Percentiles rank a stretch among this genome's conserved stretches.
Evolutionary conservation across 129 eudicot species (phyloP).

Genomic region (Lactuca sativa): DNA sequence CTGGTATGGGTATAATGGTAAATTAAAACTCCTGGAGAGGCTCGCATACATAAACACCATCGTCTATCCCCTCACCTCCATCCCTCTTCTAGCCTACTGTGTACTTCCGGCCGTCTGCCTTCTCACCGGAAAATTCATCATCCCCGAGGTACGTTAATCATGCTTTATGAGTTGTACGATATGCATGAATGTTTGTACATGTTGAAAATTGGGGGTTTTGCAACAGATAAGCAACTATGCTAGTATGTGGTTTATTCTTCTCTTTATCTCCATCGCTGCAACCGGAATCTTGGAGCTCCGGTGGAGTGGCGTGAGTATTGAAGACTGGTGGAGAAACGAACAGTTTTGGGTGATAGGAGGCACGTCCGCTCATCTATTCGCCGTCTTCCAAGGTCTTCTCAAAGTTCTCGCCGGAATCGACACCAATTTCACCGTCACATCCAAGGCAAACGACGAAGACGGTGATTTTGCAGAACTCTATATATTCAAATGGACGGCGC

Average conservation of each 20-base stretch:
- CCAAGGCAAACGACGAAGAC: conserved; percentile 79
- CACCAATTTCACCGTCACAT: conserved; percentile 86
- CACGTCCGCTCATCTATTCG: conserved; percentile 81
- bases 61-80: conserved; percentile 75
- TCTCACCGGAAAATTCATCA: conserved; percentile 74
- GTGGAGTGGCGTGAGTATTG: conserved; percentile 82
- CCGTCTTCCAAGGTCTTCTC: conserved; percentile 82
- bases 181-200: neutral
- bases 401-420: conserved; percentile 87
- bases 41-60: conserved; percentile 79
- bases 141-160: conserved; percentile 57
- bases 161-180: neutral
- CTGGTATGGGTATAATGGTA: conserved; percentile 84
- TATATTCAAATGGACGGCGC: conserved; percentile 82
- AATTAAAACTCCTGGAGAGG: conserved; percentile 61
- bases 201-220: neutral
- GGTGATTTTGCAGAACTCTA: conserved; percentile 80
- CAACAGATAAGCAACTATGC: conserved; percentile 88
- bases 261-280: conserved; percentile 67
- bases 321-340: conserved; percentile 93
- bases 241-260: conserved; percentile 82
- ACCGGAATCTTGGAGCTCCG: conserved; percentile 83
- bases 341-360: conserved; percentile 96
- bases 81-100: conserved; percentile 78
- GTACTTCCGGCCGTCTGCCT: conserved; percentile 81